Conservation (phyloP, 306 rosid genomes). For the Gastrolobium villosum region DNA sequence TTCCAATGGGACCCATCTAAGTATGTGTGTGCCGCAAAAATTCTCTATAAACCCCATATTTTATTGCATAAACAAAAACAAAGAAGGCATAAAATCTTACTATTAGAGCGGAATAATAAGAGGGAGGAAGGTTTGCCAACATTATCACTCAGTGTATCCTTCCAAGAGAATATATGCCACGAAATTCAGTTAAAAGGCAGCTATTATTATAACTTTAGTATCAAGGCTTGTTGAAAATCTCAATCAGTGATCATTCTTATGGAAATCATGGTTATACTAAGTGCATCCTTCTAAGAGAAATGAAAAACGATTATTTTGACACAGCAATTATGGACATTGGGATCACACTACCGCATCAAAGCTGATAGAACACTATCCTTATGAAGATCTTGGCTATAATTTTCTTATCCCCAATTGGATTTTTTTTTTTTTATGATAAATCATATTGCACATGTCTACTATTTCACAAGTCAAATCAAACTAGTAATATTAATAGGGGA, state of each 20-base stretch:
- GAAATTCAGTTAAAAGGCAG: too few relatives aligned
- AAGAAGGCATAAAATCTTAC: too few relatives aligned
- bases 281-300: not conserved
- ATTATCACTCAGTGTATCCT: not conserved
- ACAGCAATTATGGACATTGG: not conserved
- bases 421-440: not conserved
- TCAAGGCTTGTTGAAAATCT: too few relatives aligned
- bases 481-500: not conserved
- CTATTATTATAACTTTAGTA: too few relatives aligned
- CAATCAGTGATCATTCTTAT: not conserved
- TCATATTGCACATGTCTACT: not conserved
- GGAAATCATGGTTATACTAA: not conserved
- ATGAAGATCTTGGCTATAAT: not conserved
- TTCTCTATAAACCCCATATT: too few relatives aligned
- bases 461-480: not conserved
- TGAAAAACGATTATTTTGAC: not conserved
- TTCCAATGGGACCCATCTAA: too few relatives aligned
- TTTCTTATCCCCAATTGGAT: not conserved
- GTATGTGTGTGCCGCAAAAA: too few relatives aligned
- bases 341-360: not conserved
- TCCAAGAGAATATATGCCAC: too few relatives aligned
- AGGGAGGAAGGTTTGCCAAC: conserved; percentile 4
- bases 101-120: too few relatives aligned
- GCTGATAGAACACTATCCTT: not conserved
- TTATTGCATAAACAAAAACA: too few relatives aligned